Evolutionary conservation across 768 basidiomycete genomes (phyloP).

Genomic region (Punctularia strigosozonata): DNA sequence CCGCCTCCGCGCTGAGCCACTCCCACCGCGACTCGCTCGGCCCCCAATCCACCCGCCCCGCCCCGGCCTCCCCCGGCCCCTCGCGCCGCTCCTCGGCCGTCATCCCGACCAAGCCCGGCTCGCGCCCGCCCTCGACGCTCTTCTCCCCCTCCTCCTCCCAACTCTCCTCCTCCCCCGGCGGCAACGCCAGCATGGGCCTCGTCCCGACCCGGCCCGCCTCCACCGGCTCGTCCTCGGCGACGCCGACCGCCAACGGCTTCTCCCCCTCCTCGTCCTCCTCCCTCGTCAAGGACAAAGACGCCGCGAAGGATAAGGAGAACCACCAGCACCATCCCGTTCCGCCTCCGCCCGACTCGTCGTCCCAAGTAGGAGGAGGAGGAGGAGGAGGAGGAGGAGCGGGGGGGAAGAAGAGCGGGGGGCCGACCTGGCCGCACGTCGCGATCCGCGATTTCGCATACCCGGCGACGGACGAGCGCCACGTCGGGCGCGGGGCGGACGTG

Average conservation of each 20-base stretch:
- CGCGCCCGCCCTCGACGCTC: slow-evolving; percentile 25
- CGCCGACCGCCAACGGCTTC: too few species aligned
- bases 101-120: slow-evolving; percentile 22
- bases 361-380: too few species aligned
- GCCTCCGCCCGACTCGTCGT: background rate
- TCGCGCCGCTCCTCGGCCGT: slow-evolving; percentile 33
- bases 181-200: too few species aligned
- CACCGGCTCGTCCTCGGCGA: too few species aligned
- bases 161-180: slow-evolving; percentile 20
- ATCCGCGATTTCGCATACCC: slow-evolving; percentile 41
- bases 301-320: too few species aligned
- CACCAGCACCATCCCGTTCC: background rate
- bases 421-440: too few species aligned
- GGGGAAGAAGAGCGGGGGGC: too few species aligned
- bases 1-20: slow-evolving; percentile 16
- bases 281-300: slow-evolving; percentile 3
- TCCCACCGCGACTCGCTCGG: slow-evolving; percentile 23
- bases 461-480: slow-evolving; percentile 29
- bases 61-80: slow-evolving; percentile 45
- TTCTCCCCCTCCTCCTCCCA: slow-evolving; percentile 26
- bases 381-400: too few species aligned
- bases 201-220: too few species aligned
- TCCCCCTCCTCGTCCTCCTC: background rate
- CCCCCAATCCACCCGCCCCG: slow-evolving; percentile 45
- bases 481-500: slow-evolving; percentile 26